Evolutionary conservation across 306 rosid species (phyloP).

Genomic region (Rubus idaeus): DNA sequence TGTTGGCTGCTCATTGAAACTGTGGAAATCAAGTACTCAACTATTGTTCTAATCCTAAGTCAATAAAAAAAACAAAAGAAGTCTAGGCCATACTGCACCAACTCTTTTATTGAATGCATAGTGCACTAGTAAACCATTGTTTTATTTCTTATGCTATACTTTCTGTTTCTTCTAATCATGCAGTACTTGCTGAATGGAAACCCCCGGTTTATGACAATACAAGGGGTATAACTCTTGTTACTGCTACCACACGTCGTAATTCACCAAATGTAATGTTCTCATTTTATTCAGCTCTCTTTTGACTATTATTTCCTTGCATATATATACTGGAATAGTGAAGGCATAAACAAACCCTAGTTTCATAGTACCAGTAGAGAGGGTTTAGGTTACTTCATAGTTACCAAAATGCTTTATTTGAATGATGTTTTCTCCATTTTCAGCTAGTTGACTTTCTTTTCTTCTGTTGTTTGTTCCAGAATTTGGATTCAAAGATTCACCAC

Average conservation of each 20-base stretch:
- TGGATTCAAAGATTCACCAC: conserved; percentile 98
- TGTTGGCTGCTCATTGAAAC: not conserved
- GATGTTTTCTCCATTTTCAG: conserved; percentile 18
- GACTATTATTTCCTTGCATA: not conserved
- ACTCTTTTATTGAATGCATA: conserved; percentile 2
- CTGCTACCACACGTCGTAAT: conserved; percentile 84
- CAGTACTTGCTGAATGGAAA: conserved; percentile 93
- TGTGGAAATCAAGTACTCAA: not conserved
- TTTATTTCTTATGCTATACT: conserved; percentile 13
- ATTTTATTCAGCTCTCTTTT: not conserved
- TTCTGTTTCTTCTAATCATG: conserved; percentile 24
- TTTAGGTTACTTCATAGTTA: not conserved
- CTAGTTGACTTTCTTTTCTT: conserved; percentile 16
- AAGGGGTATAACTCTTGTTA: conserved; percentile 62
- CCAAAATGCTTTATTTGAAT: conserved; percentile 16
- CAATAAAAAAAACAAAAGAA: not conserved
- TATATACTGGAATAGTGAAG: not conserved
- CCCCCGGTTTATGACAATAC: conserved; percentile 85
- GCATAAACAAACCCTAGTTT: not conserved
- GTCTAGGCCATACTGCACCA: not conserved
- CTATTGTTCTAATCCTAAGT: not conserved
- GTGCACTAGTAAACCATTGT: not conserved
- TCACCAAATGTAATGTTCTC: conserved; percentile 73
- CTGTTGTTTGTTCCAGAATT: conserved; percentile 44
- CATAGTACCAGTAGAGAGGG: too few species aligned